phyloP scores from a whole-genome alignment of 768 basidiomycete species.

The Boletus rubescentipes region DNA sequence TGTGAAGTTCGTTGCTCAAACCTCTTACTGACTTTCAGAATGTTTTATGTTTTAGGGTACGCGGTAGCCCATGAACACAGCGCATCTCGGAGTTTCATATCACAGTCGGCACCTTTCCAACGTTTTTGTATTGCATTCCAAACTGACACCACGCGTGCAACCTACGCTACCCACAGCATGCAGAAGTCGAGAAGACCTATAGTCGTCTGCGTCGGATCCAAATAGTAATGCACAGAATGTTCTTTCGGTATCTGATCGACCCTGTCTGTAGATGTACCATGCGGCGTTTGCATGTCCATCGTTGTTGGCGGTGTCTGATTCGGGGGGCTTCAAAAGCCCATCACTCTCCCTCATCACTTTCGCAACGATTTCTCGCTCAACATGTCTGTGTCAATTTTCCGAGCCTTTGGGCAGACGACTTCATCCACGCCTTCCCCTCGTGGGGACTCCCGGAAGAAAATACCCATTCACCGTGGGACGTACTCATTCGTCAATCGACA shows the following conservation, averaged over 20 bases:
- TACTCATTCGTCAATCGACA: conserved; percentile 32
- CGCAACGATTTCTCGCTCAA: not conserved
- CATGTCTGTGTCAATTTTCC: conserved; percentile 25
- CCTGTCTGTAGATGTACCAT: conserved; percentile 4
- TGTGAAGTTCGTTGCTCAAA: not conserved
- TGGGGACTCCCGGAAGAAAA: conserved; percentile 17
- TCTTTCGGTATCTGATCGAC: conserved; percentile 9
- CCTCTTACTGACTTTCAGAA: not conserved
- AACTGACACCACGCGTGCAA: not conserved
- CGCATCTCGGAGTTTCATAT: not conserved
- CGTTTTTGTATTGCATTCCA: conserved; percentile 3
- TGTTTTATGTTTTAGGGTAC: not conserved
- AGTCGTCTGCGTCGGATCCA: conserved; percentile 3
- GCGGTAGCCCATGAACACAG: too few species aligned
- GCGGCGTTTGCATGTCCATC: conserved; percentile 19
- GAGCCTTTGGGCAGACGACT: conserved; percentile 18
- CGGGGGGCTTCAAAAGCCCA: conserved; percentile 13
- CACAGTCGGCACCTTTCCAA: not conserved
- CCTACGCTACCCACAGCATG: conserved; percentile 11
- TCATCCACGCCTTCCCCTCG: conserved; percentile 12
- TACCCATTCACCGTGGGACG: conserved; percentile 30
- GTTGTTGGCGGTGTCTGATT: conserved; percentile 5
- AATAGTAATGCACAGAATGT: conserved; percentile 10
- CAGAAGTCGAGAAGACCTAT: conserved; percentile 19
- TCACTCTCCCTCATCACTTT: not conserved